Conservation (phyloP, 2,329 filamentous ascomycete species). For the Aspergillus terreus region DNA sequence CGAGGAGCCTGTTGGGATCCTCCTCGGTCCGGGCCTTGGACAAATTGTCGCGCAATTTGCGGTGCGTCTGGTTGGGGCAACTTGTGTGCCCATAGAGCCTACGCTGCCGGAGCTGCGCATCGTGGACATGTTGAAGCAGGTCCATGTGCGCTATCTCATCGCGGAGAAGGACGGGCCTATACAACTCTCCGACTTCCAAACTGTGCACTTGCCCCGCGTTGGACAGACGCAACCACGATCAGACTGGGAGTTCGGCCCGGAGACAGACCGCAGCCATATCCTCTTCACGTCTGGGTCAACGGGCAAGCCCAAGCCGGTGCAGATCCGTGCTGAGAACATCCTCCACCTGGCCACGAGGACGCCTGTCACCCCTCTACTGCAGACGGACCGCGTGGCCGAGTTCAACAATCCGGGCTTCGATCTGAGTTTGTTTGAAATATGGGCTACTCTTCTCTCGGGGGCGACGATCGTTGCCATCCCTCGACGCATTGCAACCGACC, state of each 20-base stretch:
- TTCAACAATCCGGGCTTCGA: slow-evolving; percentile 14
- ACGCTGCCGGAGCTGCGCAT: slow-evolving; percentile 2
- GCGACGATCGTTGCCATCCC: slow-evolving; percentile 8
- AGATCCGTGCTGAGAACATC: slow-evolving; percentile 57
- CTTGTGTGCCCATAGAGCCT: slow-evolving; percentile 6
- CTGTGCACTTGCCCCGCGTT: background rate
- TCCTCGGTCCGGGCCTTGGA: background rate
- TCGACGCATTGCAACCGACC: background rate
- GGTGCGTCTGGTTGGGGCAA: slow-evolving; percentile 1
- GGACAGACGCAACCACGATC: background rate
- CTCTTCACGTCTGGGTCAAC: slow-evolving; percentile 65
- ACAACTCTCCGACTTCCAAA: background rate
- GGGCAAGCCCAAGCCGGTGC: slow-evolving; percentile 73
- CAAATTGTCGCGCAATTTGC: slow-evolving; percentile 4
- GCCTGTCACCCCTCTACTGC: slow-evolving; percentile 5
- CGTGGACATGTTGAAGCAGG: slow-evolving; percentile 1
- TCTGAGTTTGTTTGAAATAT: slow-evolving; percentile 13
- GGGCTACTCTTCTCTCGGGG: slow-evolving; percentile 9
- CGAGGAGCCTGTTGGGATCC: slow-evolving; percentile 2
- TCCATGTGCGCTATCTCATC: slow-evolving; percentile 6
- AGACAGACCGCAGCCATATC: slow-evolving; percentile 8
- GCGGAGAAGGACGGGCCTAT: background rate
- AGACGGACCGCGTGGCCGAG: slow-evolving; percentile 7
- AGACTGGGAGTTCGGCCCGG: background rate
- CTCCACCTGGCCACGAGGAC: slow-evolving; percentile 5